A percentile compares a stretch with the other conserved stretches of the same genome.
These are phyloP conservation scores for Taphrina confusa DNA, from an alignment of 1,139 yeast genomes.

Conservation along the genomic window DNA sequence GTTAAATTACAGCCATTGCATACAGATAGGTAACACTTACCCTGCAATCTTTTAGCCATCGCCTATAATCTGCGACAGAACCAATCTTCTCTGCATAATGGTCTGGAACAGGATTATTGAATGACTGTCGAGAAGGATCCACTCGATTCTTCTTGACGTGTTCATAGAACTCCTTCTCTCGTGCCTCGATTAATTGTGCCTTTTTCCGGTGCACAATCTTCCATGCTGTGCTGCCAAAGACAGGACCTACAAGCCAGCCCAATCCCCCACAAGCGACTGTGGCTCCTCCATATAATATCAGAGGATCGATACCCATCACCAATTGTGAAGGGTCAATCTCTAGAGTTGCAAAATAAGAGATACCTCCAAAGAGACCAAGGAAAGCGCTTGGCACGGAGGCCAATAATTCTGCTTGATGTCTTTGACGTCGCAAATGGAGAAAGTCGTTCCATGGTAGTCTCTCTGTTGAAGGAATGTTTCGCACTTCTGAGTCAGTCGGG, in stretches of 20 bases:
- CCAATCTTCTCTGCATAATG: slow-evolving; percentile 96
- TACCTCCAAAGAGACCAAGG: slow-evolving; percentile 68
- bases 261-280: slow-evolving; percentile 68
- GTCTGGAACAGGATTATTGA: slow-evolving; percentile 94
- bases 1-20: slow-evolving; percentile 11
- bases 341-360: slow-evolving; percentile 67
- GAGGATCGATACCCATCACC: slow-evolving; percentile 82
- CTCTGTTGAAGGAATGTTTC: slow-evolving; percentile 1
- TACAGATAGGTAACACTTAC: slow-evolving; percentile 68
- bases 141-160: slow-evolving; percentile 78
- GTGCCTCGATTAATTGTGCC: slow-evolving; percentile 44
- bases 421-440: slow-evolving; percentile 70
- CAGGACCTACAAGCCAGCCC: slow-evolving; percentile 83
- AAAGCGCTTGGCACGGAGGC: slow-evolving; percentile 70
- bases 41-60: slow-evolving; percentile 94
- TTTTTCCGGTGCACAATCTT: slow-evolving; percentile 48
- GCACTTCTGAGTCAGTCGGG: slow-evolving; percentile 26
- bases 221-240: slow-evolving; percentile 72
- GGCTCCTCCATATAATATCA: slow-evolving; percentile 70
- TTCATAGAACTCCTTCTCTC: slow-evolving; percentile 68
- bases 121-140: slow-evolving; percentile 89
- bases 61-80: slow-evolving; percentile 79
- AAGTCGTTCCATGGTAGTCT: slow-evolving; percentile 48
- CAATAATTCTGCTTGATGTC: slow-evolving; percentile 66
- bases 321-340: slow-evolving; percentile 82